Base-by-base conservation (phyloP, 305 asterid species). In the Rubia peregrina region DNA sequence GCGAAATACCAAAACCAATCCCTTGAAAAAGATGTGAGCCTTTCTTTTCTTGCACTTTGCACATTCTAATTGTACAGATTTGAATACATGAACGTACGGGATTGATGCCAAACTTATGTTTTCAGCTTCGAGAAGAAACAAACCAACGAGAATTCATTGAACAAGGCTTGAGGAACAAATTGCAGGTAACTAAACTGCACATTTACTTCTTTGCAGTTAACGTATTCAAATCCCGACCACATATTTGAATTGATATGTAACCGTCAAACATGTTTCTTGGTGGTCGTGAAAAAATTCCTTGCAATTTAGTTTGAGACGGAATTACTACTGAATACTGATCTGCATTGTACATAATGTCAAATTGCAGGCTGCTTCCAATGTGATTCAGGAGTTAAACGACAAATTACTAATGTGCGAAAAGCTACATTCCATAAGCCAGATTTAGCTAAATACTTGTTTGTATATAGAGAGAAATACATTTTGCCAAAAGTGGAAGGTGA, bases 341-440 rank as follows among this genome's bases (percentile, higher is more conserved):
- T 30, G 3, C 33, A 30, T 24, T 60, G 38, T 60, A 0, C 7
- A 19, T 13, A 3, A 9, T 3, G 42, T 55, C 8, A 71, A 55
- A 24, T 41, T 78, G 76, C 55, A 85, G 91, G 88, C 76, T 26
- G 88, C 90, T 71, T 67, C 85, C 41, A 84, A 69, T 5, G 81
- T 83, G 53, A 86, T 84, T 7, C 59, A 80, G 72, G 77, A 70
- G n/a, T 81, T 88, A 79, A 74, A 77, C 17, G 44, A 57, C 1
- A 85, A 84, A 84, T 75, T 85, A 76, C 80, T 57, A 76, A 42
- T 2, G 46, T 66, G 82, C 51, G 88, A 83, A 73, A 65, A 77
- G 56, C 10, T 57, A 7, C 60, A 48, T 26, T 61, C 65, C 75
- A 81, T 70, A 62, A 60, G 9, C 36, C 16, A 70, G 75, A 64